A percentile compares a stretch with the other conserved stretches of the same genome.
Conservation (phyloP, 2,329 filamentous ascomycete genomes). For the Fusarium sp. region DNA sequence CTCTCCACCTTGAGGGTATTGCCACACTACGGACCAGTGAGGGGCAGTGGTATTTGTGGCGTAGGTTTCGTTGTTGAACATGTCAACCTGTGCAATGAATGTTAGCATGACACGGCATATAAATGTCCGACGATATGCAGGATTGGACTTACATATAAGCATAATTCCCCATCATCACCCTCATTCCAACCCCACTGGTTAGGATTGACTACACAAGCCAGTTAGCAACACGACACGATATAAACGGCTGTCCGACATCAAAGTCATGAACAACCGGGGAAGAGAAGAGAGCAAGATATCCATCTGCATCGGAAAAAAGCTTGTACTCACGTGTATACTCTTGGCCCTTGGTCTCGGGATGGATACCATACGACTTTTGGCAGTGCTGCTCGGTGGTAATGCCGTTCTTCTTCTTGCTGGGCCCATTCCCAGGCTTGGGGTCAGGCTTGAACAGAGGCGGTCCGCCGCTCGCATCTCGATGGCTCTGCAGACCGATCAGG, state of each 20-base stretch:
- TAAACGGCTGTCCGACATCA: not conserved
- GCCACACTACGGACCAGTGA: conserved; percentile 64
- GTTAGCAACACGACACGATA: conserved; percentile 30
- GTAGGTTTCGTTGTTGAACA: conserved; percentile 63
- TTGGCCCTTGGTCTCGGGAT: conserved; percentile 56
- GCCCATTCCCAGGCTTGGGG: conserved; percentile 26
- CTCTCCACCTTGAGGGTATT: conserved; percentile 56
- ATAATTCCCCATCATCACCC: conserved; percentile 55
- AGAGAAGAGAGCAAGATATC: too few relatives aligned
- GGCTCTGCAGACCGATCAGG: conserved; percentile 60
- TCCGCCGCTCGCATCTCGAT: conserved; percentile 56
- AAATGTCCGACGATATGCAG: not conserved
- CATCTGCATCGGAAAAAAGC: not conserved
- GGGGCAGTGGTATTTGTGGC: conserved; percentile 59
- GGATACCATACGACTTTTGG: conserved; percentile 53
- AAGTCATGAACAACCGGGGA: not conserved
- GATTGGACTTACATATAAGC: conserved; percentile 61
- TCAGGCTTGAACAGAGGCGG: conserved; percentile 55
- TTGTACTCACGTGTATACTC: conserved; percentile 59
- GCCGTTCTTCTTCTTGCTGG: conserved; percentile 39
- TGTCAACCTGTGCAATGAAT: conserved; percentile 54
- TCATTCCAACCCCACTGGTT: conserved; percentile 64
- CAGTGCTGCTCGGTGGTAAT: conserved; percentile 37
- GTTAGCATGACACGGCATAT: conserved; percentile 5
- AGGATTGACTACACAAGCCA: conserved; percentile 61